Evolutionary conservation across 345 rosid genomes (phyloP).

Genomic region (Microthlaspi erraticum): DNA sequence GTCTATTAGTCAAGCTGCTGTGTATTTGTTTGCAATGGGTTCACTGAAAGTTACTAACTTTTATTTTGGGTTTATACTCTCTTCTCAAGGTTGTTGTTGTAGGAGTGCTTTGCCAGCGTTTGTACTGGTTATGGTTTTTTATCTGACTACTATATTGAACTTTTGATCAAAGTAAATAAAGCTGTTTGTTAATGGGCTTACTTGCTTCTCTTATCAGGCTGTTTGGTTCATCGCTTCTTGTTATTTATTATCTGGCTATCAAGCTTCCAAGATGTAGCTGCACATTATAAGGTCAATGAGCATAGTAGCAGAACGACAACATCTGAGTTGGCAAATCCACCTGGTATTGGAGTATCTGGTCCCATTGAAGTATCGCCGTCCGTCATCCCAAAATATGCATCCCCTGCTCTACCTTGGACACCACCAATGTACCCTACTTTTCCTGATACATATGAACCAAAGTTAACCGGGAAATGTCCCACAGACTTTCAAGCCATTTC

Average conservation of each 20-base stretch:
- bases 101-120: conserved; percentile 24
- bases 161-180: conserved; percentile 55
- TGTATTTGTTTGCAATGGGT: background rate
- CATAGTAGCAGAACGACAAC: conserved; percentile 56
- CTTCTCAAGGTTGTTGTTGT: conserved; percentile 27
- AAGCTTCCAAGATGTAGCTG: conserved; percentile 66
- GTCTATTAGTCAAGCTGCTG: conserved; percentile 6
- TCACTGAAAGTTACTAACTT: conserved; percentile 29
- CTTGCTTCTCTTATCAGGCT: conserved; percentile 60
- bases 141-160: conserved; percentile 39
- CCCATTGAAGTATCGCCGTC: conserved; percentile 94
- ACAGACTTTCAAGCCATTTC: conserved; percentile 78
- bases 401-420: conserved; percentile 57
- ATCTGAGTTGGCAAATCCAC: conserved; percentile 72
- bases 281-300: conserved; percentile 48
- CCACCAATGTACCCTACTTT: conserved; percentile 85
- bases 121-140: conserved; percentile 28
- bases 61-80: conserved; percentile 7
- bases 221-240: conserved; percentile 56
- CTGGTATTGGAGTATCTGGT: conserved; percentile 68
- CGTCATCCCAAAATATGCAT: conserved; percentile 67
- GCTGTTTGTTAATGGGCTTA: conserved; percentile 41
- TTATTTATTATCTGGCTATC: conserved; percentile 69
- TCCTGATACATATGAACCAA: conserved; percentile 77
- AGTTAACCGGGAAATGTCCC: conserved; percentile 88